Conservation (phyloP, 306 rosid genomes). For the Malus sylvestris region DNA sequence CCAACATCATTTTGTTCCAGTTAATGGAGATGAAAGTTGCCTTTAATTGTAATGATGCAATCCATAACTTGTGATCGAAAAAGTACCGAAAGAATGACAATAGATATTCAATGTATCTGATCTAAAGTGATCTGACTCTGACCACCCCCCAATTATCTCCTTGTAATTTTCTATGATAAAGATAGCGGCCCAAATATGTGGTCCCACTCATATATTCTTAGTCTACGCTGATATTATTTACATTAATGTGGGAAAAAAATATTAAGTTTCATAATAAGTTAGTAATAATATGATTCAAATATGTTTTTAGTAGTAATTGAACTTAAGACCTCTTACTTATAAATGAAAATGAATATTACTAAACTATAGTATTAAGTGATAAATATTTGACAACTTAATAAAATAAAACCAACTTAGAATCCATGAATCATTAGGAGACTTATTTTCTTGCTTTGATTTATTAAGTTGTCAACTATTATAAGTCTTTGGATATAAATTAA, state of each 20-base stretch:
- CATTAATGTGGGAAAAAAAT: rapidly evolving
- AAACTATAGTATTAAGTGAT: no score
- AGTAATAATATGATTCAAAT: no score
- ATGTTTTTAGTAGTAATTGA: rapidly evolving
- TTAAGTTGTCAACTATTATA: no score
- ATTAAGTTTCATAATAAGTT: rapidly evolving
- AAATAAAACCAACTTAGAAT: no score
- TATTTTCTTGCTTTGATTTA: no score
- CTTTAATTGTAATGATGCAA: background rate
- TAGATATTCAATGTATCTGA: background rate
- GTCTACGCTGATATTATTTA: background rate
- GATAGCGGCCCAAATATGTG: background rate
- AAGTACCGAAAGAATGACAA: background rate
- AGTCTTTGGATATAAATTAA: no score
- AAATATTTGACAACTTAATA: no score
- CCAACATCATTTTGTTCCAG: no score
- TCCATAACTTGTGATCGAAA: background rate
- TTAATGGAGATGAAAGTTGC: background rate
- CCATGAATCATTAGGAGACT: no score
- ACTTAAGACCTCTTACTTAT: rapidly evolving
- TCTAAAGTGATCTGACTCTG: background rate
- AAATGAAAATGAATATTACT: rapidly evolving
- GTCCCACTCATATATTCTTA: background rate
- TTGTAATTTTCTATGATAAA: background rate
- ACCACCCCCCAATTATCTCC: background rate